These are phyloP conservation scores for Acanthamoeba triangularis DNA, from an alignment of 208 protist species.

Conservation along the genomic window DNA sequence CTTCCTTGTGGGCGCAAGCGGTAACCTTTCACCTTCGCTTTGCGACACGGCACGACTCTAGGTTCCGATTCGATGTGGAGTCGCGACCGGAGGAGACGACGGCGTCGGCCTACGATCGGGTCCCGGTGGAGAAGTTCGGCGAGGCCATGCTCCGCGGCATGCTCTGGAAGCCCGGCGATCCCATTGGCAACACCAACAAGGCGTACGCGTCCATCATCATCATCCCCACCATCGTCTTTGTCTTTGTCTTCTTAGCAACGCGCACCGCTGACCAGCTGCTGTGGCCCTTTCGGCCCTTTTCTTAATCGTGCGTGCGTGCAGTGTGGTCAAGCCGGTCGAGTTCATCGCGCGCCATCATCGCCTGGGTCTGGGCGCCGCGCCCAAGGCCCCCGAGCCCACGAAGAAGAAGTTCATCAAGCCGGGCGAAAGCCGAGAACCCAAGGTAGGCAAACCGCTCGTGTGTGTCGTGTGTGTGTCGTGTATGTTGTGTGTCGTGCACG, in stretches of 20 bases:
- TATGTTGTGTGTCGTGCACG: background rate
- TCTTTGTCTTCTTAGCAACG: background rate
- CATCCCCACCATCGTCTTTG: background rate
- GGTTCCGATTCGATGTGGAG: constrained; percentile 59
- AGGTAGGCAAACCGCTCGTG: background rate
- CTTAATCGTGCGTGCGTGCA: background rate
- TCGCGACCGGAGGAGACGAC: constrained; percentile 58
- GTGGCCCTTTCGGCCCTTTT: background rate
- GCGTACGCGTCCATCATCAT: background rate
- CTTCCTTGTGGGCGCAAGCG: background rate
- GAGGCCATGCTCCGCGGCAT: constrained; percentile 66
- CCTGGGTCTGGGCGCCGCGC: constrained; percentile 49
- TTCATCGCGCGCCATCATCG: constrained; percentile 51
- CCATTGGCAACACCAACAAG: constrained; percentile 72
- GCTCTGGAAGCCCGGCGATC: constrained; percentile 43
- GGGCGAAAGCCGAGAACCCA: background rate
- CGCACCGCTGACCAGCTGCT: too few relatives aligned
- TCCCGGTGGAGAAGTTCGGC: constrained; percentile 70
- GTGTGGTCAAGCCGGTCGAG: constrained; percentile 64
- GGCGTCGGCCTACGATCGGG: constrained; percentile 19
- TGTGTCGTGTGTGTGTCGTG: background rate
- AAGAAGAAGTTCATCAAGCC: constrained; percentile 58
- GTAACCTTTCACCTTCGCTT: background rate
- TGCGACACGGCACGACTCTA: background rate
- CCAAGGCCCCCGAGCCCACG: constrained; percentile 26